phyloP scores from a whole-genome alignment of 495 filamentous ascomycete genomes.

The Chaetomium tenue region DNA sequence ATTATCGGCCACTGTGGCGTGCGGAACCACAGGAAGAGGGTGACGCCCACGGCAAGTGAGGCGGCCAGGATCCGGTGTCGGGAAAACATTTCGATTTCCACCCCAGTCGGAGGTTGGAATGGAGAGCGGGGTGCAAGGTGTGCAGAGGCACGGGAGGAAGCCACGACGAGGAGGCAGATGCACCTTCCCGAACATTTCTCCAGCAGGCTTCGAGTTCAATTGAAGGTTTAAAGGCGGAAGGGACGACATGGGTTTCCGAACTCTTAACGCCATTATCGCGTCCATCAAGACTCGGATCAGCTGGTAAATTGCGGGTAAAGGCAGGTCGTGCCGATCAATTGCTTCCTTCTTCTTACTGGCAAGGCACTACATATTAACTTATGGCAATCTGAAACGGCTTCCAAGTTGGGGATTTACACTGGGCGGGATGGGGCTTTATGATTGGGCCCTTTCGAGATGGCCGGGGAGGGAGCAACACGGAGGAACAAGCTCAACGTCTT shows the following conservation, averaged over 20 bases:
- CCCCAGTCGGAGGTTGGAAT: conserved; percentile 16
- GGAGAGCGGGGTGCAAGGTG: not conserved
- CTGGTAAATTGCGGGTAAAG: too few relatives aligned
- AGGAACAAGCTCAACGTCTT: not conserved
- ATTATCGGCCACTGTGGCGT: not conserved
- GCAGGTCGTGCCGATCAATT: too few relatives aligned
- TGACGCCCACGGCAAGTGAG: conserved; percentile 9
- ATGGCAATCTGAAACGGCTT: too few relatives aligned
- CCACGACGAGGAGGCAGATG: not conserved
- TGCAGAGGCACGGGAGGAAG: not conserved
- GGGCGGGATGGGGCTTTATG: too few relatives aligned
- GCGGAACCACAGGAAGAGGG: conserved; percentile 17
- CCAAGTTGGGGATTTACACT: too few relatives aligned
- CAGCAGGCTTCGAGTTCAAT: too few relatives aligned
- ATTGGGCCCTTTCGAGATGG: not conserved
- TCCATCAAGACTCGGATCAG: too few relatives aligned
- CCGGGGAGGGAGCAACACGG: not conserved
- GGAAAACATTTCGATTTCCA: conserved; percentile 21
- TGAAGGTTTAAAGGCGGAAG: too few relatives aligned
- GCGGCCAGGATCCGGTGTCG: conserved; percentile 21
- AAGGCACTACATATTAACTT: too few relatives aligned
- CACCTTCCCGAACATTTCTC: not conserved
- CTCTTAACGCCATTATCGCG: too few relatives aligned
- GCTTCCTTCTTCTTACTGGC: too few relatives aligned
- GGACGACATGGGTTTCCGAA: too few relatives aligned